Evolutionary conservation across 2,329 filamentous ascomycete species (phyloP).

Genomic region (Calonectria pauciramosa): DNA sequence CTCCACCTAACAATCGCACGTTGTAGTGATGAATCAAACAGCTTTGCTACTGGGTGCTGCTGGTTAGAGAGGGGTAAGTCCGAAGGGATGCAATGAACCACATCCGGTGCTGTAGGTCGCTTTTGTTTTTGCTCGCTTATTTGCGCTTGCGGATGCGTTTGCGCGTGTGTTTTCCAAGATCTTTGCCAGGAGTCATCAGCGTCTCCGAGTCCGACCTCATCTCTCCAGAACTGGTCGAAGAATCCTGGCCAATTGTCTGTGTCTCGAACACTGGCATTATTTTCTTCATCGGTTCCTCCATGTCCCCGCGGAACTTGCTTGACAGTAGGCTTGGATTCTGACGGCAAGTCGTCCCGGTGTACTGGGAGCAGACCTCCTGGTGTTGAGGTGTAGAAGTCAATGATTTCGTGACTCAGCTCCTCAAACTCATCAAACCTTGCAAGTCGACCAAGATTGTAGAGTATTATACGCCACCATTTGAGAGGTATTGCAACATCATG

Average conservation of each 20-base stretch:
- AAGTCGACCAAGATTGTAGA: conserved; percentile 60
- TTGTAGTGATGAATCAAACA: conserved; percentile 60
- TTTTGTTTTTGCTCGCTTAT: neutral
- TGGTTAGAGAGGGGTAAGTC: conserved; percentile 59
- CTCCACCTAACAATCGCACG: conserved; percentile 60
- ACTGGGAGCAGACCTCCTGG: conserved; percentile 55
- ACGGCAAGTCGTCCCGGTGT: conserved; percentile 59
- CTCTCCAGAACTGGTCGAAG: conserved; percentile 42
- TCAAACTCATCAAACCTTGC: conserved; percentile 61
- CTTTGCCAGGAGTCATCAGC: neutral
- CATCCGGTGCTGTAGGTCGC: neutral
- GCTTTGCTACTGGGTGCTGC: conserved; percentile 61
- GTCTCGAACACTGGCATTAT: neutral
- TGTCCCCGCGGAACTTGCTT: neutral
- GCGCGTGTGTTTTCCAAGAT: neutral
- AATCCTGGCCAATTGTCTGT: neutral
- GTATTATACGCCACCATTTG: conserved; percentile 57
- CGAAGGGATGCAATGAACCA: conserved; percentile 46
- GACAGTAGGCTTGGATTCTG: neutral
- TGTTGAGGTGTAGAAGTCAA: conserved; percentile 54
- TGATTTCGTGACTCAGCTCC: conserved; percentile 58
- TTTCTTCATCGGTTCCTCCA: neutral
- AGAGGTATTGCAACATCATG: conserved; percentile 53
- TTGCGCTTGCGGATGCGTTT: neutral
- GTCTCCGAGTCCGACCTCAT: conserved; percentile 36